Evolutionary conservation across 352 stramenopile genomes (phyloP).

Genomic region (Thalassiosira mediterranea): DNA sequence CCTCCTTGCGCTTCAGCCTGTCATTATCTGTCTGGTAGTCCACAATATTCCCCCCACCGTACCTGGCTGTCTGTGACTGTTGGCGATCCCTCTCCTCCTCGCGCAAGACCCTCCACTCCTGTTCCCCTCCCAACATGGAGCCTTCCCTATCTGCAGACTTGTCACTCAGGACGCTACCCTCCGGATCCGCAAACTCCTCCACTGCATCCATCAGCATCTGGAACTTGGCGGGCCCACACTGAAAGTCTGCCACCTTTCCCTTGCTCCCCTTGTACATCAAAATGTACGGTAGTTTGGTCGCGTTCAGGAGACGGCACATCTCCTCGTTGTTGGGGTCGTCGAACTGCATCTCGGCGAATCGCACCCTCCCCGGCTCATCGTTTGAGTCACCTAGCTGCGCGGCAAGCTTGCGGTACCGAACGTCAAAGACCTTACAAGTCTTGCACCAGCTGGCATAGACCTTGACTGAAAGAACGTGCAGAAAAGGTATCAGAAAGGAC

Average conservation of each 20-base stretch:
- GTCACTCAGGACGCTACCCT: not conserved
- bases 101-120: conserved; percentile 48
- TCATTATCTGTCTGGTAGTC: conserved; percentile 21
- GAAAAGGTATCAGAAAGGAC: not conserved
- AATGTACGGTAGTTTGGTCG: conserved; percentile 31
- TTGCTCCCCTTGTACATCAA: conserved; percentile 30
- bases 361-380: conserved; percentile 12
- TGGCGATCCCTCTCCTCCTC: conserved; percentile 18
- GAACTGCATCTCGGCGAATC: conserved; percentile 31
- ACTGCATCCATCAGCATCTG: conserved; percentile 19
- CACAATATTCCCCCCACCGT: conserved; percentile 3
- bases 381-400: conserved; percentile 12
- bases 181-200: conserved; percentile 23
- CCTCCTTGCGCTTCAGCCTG: conserved; percentile 35
- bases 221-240: conserved; percentile 30
- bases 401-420: conserved; percentile 25
- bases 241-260: conserved; percentile 29
- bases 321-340: conserved; percentile 27
- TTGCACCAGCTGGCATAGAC: conserved; percentile 37
- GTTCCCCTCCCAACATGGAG: conserved; percentile 16
- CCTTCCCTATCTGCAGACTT: not conserved
- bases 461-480: conserved; percentile 31
- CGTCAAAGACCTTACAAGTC: conserved; percentile 31
- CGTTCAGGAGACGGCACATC: conserved; percentile 22
- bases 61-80: not conserved